phyloP scores from a whole-genome alignment of 352 stramenopile genomes.

The Lagenidium giganteum region DNA sequence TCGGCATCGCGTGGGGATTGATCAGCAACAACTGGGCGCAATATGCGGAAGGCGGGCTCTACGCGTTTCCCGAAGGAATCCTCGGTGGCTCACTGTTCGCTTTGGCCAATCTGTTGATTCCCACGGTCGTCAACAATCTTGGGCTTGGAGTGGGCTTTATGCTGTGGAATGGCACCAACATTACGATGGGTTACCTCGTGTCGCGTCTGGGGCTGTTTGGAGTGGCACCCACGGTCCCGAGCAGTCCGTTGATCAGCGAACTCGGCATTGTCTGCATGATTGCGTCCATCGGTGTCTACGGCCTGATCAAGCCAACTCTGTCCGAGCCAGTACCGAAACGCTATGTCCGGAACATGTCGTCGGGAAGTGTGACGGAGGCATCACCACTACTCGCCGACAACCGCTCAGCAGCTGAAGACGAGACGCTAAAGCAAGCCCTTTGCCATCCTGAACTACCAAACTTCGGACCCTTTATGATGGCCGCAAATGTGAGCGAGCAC shows the following conservation, averaged over 20 bases:
- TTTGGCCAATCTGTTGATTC: conserved; percentile 78
- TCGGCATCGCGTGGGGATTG: conserved; percentile 68
- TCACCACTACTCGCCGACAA: not conserved
- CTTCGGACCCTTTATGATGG: conserved; percentile 77
- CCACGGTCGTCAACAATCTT: conserved; percentile 81
- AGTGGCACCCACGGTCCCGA: conserved; percentile 54
- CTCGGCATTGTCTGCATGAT: conserved; percentile 79
- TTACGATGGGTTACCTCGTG: conserved; percentile 76
- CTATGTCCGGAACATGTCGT: conserved; percentile 7
- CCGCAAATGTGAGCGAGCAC: conserved; percentile 53
- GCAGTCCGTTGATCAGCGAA: conserved; percentile 40
- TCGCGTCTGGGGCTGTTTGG: conserved; percentile 71
- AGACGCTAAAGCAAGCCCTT: conserved; percentile 50
- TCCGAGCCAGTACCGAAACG: conserved; percentile 4
- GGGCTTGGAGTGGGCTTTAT: conserved; percentile 79
- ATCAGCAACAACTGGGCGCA: conserved; percentile 79
- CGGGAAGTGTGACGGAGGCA: too few species aligned
- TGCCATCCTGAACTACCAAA: conserved; percentile 76
- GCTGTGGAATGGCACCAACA: conserved; percentile 85
- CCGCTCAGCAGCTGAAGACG: conserved; percentile 16
- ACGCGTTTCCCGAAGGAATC: conserved; percentile 74
- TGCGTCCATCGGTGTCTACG: conserved; percentile 71
- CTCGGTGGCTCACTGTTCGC: conserved; percentile 71
- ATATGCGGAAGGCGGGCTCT: conserved; percentile 69
- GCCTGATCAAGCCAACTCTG: conserved; percentile 69